phyloP scores from a whole-genome alignment of 192 early-diverging fungal genomes.

The Gorgonomyces haynaldii region DNA sequence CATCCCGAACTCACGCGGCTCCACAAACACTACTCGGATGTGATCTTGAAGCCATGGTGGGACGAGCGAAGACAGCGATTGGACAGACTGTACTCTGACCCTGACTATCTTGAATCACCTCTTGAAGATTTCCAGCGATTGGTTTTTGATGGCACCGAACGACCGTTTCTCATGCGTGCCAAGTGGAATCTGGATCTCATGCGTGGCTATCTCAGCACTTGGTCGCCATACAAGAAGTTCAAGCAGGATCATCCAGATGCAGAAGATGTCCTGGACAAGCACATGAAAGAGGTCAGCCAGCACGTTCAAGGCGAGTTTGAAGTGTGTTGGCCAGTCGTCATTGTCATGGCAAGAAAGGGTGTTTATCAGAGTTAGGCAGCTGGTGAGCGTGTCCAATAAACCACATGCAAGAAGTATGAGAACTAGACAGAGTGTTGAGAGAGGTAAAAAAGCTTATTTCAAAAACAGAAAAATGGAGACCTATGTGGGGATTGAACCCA shows the following conservation, averaged over 20 bases:
- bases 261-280: conserved; percentile 33
- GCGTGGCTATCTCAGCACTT: conserved; percentile 41
- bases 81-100: conserved; percentile 21
- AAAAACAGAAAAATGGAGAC: no score
- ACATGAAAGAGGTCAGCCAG: conserved; percentile 18
- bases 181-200: conserved; percentile 26
- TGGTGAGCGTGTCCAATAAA: conserved; percentile 3
- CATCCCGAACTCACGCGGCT: conserved; percentile 16
- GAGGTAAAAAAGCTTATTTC: background rate
- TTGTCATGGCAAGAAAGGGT: conserved; percentile 26
- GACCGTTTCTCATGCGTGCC: conserved; percentile 19
- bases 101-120: conserved; percentile 29
- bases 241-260: conserved; percentile 19
- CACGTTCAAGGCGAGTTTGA: conserved; percentile 19
- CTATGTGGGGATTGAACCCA: no score
- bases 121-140: conserved; percentile 24
- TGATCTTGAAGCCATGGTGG: conserved; percentile 30
- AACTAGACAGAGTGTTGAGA: background rate
- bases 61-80: conserved; percentile 29
- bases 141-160: background rate
- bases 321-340: conserved; percentile 36
- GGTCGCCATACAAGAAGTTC: conserved; percentile 45
- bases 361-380: conserved; percentile 6
- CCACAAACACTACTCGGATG: conserved; percentile 14
- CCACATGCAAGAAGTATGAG: conserved; percentile 18